Conservation (phyloP, 805 yeast genomes). For the Candida manassasensis region DNA sequence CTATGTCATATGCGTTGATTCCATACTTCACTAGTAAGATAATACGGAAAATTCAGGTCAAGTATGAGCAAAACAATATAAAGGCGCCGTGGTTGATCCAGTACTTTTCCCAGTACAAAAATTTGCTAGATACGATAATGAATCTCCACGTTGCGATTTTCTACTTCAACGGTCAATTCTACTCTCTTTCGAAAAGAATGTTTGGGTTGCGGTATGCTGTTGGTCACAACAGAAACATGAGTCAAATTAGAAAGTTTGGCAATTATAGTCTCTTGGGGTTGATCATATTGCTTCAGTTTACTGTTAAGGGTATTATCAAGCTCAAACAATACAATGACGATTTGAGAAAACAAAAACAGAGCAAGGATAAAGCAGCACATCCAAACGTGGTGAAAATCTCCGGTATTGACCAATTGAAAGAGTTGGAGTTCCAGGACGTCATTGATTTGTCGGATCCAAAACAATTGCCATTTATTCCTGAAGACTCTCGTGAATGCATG, state of each 20-base stretch:
- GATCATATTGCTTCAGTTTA: slow-evolving; percentile 49
- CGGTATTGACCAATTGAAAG: slow-evolving; percentile 7
- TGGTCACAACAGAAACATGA: slow-evolving; percentile 53
- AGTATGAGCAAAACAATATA: slow-evolving; percentile 9
- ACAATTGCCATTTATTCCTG: slow-evolving; percentile 64
- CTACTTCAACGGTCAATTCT: slow-evolving; percentile 78
- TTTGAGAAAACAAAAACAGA: slow-evolving; percentile 12
- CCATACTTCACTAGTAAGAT: slow-evolving; percentile 49
- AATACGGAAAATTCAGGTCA: slow-evolving; percentile 19
- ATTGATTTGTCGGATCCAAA: slow-evolving; percentile 55
- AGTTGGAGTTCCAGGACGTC: slow-evolving; percentile 7
- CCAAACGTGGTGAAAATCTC: slow-evolving; percentile 5
- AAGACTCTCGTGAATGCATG: slow-evolving; percentile 70
- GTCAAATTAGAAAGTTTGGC: slow-evolving; percentile 40
- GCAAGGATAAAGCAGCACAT: slow-evolving; percentile 5
- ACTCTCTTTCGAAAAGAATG: slow-evolving; percentile 69
- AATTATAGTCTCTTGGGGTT: slow-evolving; percentile 76
- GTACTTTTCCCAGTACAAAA: slow-evolving; percentile 37
- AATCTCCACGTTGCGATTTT: slow-evolving; percentile 77
- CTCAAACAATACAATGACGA: slow-evolving; percentile 22
- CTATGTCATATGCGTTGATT: slow-evolving; percentile 53
- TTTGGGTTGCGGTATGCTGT: slow-evolving; percentile 77
- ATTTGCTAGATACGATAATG: slow-evolving; percentile 47
- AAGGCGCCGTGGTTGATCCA: slow-evolving; percentile 13
- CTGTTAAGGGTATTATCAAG: slow-evolving; percentile 38